Evolutionary conservation across 192 early-diverging fungal genomes (phyloP).

Genomic region (Coemansia sp.): DNA sequence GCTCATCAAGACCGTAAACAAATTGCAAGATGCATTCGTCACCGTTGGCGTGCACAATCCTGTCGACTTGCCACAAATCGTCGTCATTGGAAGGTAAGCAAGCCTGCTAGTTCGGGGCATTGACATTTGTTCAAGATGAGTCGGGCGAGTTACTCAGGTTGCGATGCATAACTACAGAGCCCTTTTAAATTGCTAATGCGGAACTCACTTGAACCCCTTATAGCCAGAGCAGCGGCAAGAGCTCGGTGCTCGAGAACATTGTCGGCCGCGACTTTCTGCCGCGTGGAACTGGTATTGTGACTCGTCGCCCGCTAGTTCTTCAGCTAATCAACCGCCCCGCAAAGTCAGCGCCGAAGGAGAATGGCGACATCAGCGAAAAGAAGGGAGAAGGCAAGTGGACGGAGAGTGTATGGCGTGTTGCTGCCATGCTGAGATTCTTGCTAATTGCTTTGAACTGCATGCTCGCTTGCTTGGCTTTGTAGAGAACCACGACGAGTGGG

Average conservation of each 20-base stretch:
- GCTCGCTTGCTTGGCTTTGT: slow-evolving; percentile 7
- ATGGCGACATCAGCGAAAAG: slow-evolving; percentile 36
- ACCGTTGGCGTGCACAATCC: slow-evolving; percentile 89
- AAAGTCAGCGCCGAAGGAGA: slow-evolving; percentile 10
- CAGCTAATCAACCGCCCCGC: slow-evolving; percentile 96
- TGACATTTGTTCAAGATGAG: not conserved
- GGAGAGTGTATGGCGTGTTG: not conserved
- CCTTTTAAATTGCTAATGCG: not conserved
- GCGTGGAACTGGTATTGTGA: slow-evolving; percentile 95
- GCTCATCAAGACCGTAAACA: slow-evolving; percentile 72
- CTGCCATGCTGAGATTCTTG: not conserved
- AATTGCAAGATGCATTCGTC: slow-evolving; percentile 84
- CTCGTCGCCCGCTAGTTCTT: slow-evolving; percentile 90
- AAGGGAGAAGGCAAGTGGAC: slow-evolving; percentile 53
- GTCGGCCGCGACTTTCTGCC: slow-evolving; percentile 99
- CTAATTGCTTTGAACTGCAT: slow-evolving; percentile 1
- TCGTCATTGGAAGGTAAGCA: slow-evolving; percentile 70
- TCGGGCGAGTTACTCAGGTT: not conserved
- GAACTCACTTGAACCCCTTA: not conserved
- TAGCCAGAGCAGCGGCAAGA: slow-evolving; percentile 89
- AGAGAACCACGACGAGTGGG: slow-evolving; percentile 88
- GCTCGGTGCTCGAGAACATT: slow-evolving; percentile 98
- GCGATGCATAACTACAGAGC: not conserved
- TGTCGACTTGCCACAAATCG: slow-evolving; percentile 85
- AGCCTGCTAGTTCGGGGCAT: not conserved